Percentiles rank a stretch among this genome's conserved stretches.
These are phyloP conservation scores for Cenococcum geophilum DNA, from an alignment of 495 filamentous ascomycete species.

Conservation along the genomic window DNA sequence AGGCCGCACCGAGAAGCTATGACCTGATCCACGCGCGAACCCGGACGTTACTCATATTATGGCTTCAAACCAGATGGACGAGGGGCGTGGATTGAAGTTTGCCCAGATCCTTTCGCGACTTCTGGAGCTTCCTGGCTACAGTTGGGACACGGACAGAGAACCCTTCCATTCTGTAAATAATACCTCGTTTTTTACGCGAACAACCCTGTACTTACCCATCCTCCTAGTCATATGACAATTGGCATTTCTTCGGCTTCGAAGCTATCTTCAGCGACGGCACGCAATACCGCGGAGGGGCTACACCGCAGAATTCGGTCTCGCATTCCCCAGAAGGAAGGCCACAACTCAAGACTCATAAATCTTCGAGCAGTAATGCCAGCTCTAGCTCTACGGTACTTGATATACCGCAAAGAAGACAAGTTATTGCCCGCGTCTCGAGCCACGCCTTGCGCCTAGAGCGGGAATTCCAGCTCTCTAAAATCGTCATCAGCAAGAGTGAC, in stretches of 20 bases:
- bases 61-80: slow-evolving; percentile 6
- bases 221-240: slow-evolving; percentile 37
- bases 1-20: neutral
- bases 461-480: slow-evolving; percentile 71
- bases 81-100: slow-evolving; percentile 9
- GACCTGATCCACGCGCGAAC: neutral
- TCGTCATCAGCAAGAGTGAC: slow-evolving; percentile 62
- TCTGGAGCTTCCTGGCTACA: slow-evolving; percentile 27
- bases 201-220: neutral
- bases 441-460: slow-evolving; percentile 76
- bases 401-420: slow-evolving; percentile 32
- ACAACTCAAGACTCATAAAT: slow-evolving; percentile 19
- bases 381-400: neutral
- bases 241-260: slow-evolving; percentile 37
- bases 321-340: slow-evolving; percentile 23
- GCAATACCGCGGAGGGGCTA: slow-evolving; percentile 14
- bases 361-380: slow-evolving; percentile 28
- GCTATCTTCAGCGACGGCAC: slow-evolving; percentile 20
- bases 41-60: slow-evolving; percentile 14
- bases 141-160: slow-evolving; percentile 27
- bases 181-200: neutral
- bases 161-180: slow-evolving; percentile 29
- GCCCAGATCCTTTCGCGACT: slow-evolving; percentile 25
- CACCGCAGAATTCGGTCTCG: slow-evolving; percentile 6
- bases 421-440: slow-evolving; percentile 72